phyloP scores from a whole-genome alignment of 805 yeast species.

The Wickerhamiella australiensis region DNA sequence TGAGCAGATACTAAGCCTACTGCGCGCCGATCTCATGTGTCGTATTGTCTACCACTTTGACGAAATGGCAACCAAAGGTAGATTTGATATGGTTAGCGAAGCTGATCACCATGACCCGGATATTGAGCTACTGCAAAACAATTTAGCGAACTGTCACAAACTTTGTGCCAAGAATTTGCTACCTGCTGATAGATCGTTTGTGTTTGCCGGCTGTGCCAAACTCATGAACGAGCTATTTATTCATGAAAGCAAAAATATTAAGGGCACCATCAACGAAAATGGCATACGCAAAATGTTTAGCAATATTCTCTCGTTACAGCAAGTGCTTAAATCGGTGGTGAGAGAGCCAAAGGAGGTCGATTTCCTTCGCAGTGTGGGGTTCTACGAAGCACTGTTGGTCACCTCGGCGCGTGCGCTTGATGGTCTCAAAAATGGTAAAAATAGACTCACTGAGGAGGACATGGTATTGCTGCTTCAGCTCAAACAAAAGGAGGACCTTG shows the following conservation, averaged over 20 bases:
- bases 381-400: slow-evolving; percentile 34
- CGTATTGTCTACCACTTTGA: slow-evolving; percentile 42
- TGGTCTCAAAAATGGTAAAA: slow-evolving; percentile 17
- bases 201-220: slow-evolving; percentile 39
- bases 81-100: slow-evolving; percentile 41
- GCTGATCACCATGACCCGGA: slow-evolving; percentile 49
- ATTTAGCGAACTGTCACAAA: slow-evolving; percentile 37
- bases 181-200: slow-evolving; percentile 23
- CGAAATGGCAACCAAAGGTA: slow-evolving; percentile 37
- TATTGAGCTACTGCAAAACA: slow-evolving; percentile 41
- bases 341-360: slow-evolving; percentile 41
- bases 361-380: slow-evolving; percentile 41
- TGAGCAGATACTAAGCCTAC: slow-evolving; percentile 30
- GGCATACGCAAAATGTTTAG: slow-evolving; percentile 50
- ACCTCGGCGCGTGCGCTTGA: slow-evolving; percentile 22
- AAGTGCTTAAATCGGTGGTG: slow-evolving; percentile 50
- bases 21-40: slow-evolving; percentile 47
- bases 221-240: slow-evolving; percentile 43
- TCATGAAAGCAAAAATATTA: slow-evolving; percentile 39
- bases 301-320: slow-evolving; percentile 56
- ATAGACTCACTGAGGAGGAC: slow-evolving; percentile 18
- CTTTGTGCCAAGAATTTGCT: slow-evolving; percentile 30
- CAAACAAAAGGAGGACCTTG: slow-evolving; percentile 18
- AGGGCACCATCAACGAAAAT: slow-evolving; percentile 37
- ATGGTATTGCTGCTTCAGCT: slow-evolving; percentile 16